A percentile compares a stretch with the other conserved stretches of the same genome.
Evolutionary conservation across 208 protist genomes (phyloP).

Genomic region (Trypanosoma congolense): DNA sequence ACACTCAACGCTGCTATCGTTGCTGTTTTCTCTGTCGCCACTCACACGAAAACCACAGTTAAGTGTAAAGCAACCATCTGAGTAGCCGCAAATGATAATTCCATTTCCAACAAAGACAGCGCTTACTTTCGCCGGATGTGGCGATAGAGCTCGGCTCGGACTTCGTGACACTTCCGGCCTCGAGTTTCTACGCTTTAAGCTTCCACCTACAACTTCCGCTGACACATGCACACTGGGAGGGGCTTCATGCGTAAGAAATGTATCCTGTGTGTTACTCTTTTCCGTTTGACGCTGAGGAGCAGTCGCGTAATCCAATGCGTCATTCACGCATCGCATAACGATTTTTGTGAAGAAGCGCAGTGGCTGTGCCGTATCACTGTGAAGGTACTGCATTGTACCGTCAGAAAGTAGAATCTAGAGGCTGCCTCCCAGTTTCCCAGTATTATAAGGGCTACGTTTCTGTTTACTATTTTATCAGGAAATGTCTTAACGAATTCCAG

Average conservation of each 20-base stretch:
- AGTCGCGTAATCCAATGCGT: conserved; percentile 20
- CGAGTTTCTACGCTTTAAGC: too few relatives aligned
- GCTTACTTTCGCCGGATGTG: neutral
- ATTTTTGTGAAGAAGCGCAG: conserved; percentile 29
- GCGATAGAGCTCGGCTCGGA: neutral
- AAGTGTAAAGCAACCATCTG: conserved; percentile 29
- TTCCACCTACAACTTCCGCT: neutral
- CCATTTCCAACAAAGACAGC: conserved; percentile 7
- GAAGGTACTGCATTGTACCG: conserved; percentile 22
- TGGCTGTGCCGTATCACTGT: conserved; percentile 23
- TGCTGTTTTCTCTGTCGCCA: neutral
- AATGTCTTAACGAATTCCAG: too few relatives aligned
- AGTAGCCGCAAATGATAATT: conserved; percentile 27
- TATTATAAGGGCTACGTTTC: too few relatives aligned
- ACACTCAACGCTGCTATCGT: neutral
- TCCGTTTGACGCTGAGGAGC: neutral
- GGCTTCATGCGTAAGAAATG: neutral
- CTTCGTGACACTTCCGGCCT: too few relatives aligned
- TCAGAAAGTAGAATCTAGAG: neutral
- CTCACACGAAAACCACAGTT: neutral
- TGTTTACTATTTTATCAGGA: too few relatives aligned
- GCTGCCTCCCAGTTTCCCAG: too few relatives aligned
- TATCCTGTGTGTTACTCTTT: neutral
- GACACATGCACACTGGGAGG: conserved; percentile 5
- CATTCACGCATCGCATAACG: conserved; percentile 25